Percentiles rank a stretch among this genome's conserved stretches.
Conservation (phyloP, 1,139 yeast genomes). For the Lodderomyces theae region DNA sequence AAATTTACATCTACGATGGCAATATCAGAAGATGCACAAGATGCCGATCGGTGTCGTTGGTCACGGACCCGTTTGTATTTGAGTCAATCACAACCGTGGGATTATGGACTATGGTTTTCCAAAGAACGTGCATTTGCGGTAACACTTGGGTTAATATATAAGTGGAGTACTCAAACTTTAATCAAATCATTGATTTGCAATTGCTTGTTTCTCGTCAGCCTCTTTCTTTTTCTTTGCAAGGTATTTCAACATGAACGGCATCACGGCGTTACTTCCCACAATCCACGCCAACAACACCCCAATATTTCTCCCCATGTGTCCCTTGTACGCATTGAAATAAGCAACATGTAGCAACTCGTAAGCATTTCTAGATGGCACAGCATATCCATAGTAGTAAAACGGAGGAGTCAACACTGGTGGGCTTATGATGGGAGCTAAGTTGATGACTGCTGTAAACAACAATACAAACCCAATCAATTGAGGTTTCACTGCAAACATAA, state of each 20-base stretch:
- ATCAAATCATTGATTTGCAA: too few relatives aligned
- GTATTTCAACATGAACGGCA: constrained; percentile 40
- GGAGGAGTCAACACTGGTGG: constrained; percentile 46
- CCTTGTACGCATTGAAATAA: constrained; percentile 44
- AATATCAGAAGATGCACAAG: constrained; percentile 56
- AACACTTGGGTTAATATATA: constrained; percentile 59
- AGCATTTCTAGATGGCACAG: constrained; percentile 49
- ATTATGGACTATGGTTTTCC: constrained; percentile 73
- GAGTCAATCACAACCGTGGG: constrained; percentile 39
- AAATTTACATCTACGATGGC: constrained; percentile 28
- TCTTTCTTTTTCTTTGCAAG: constrained; percentile 20
- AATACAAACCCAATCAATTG: constrained; percentile 49
- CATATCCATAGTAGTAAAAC: constrained; percentile 51
- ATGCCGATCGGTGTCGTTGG: constrained; percentile 61
- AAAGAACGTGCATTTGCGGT: constrained; percentile 77
- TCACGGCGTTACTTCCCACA: constrained; percentile 29
- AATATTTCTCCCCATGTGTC: constrained; percentile 43
- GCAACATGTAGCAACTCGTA: constrained; percentile 46
- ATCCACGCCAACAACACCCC: constrained; percentile 52
- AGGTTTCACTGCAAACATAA: constrained; percentile 37
- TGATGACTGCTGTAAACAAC: constrained; percentile 40
- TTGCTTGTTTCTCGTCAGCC: not conserved
- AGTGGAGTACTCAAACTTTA: constrained; percentile 9
- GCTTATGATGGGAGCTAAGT: constrained; percentile 48
- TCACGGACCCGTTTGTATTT: constrained; percentile 45